Conservation (phyloP, 1,139 yeast species). For the Taphrina sp. region DNA sequence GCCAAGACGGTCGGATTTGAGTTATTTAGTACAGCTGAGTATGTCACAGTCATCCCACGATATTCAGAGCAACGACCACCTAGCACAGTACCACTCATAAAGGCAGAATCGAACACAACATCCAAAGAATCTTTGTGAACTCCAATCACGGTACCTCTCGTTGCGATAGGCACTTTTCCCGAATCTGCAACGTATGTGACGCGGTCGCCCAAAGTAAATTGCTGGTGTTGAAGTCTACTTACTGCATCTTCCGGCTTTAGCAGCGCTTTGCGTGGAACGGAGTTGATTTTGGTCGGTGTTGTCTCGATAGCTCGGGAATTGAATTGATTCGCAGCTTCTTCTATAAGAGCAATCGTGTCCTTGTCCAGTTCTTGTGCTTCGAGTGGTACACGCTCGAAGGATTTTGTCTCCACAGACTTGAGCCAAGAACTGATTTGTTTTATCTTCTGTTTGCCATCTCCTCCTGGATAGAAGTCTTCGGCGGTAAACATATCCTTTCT, state of each 20-base stretch:
- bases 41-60: constrained; percentile 81
- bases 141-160: constrained; percentile 89
- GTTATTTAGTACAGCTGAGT: constrained; percentile 76
- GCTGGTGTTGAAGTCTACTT: constrained; percentile 70
- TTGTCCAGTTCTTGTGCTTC: constrained; percentile 78
- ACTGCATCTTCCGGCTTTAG: constrained; percentile 73
- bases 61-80: constrained; percentile 73
- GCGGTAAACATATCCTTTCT: constrained; percentile 40
- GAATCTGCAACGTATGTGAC: constrained; percentile 80
- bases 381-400: constrained; percentile 63
- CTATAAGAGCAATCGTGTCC: constrained; percentile 66
- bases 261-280: constrained; percentile 83
- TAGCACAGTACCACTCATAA: constrained; percentile 77
- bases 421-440: constrained; percentile 51
- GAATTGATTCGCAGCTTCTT: constrained; percentile 57
- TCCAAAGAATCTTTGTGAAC: constrained; percentile 59
- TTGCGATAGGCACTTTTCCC: constrained; percentile 84
- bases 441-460: constrained; percentile 16
- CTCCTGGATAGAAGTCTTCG: constrained; percentile 42
- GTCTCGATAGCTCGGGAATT: constrained; percentile 48
- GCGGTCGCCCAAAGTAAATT: constrained; percentile 83
- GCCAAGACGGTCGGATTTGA: constrained; percentile 49
- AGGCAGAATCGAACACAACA: constrained; percentile 76
- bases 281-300: constrained; percentile 61
- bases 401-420: constrained; percentile 51